Percentiles rank a stretch among this genome's conserved stretches.
Conservation (phyloP, 768 basidiomycete genomes). For the Tephrocybe sp. region DNA sequence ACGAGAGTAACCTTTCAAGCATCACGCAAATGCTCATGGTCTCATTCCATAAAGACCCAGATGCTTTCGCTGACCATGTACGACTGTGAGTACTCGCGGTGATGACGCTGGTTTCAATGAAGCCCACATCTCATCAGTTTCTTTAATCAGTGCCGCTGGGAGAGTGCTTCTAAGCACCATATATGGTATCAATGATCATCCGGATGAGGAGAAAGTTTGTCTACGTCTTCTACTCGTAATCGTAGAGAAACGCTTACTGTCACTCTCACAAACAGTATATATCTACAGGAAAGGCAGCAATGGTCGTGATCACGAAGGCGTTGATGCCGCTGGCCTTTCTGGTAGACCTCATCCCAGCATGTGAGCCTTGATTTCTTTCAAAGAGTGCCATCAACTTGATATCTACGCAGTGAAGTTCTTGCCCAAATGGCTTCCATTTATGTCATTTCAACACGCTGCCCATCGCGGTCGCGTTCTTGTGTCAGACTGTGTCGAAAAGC, state of each 20-base stretch:
- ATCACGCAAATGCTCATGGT: background rate
- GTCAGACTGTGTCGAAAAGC: background rate
- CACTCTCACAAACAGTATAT: background rate
- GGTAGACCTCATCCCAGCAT: background rate
- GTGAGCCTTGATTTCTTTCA: background rate
- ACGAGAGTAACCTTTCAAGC: background rate
- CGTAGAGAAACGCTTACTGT: background rate
- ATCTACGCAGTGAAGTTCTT: background rate
- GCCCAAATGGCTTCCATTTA: background rate
- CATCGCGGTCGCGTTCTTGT: background rate
- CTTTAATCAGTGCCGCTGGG: background rate
- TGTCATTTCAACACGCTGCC: background rate
- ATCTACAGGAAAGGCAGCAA: too few species aligned
- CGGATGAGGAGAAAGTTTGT: background rate
- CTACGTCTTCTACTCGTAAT: background rate
- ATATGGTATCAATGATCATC: background rate
- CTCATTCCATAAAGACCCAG: background rate
- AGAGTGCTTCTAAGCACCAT: background rate
- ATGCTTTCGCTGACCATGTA: background rate
- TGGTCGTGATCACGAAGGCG: background rate
- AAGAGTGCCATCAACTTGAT: too few species aligned
- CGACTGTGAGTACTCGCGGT: background rate
- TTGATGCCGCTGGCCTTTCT: background rate
- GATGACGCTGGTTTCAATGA: too few species aligned
- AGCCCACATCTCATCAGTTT: too few species aligned